Base-by-base conservation (phyloP, 148 eudicot species). In the Spergularia bocconei region DNA sequence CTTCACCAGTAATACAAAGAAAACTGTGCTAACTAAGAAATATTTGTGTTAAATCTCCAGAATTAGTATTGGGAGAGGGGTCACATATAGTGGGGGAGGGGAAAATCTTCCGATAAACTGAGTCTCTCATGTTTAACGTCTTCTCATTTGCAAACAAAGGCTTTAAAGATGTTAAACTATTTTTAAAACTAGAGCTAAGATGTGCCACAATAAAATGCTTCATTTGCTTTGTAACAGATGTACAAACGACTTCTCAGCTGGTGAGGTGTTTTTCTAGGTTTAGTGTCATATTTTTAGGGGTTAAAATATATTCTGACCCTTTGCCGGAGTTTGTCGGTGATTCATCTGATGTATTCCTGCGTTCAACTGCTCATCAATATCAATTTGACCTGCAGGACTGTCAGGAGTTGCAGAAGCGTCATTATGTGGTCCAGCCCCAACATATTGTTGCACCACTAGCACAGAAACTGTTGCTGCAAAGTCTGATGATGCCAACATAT, bases 401-500 rank as follows among this genome's bases (percentile, higher is more conserved):
- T 87, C 89, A 1, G 89, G 89, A 44, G 76, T 80, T 20, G 79
- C 67, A 29, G 66, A 41, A 12, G 75, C 79, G 29, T 84, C 88
- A 13, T 64, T 69, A 13, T 85, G 85, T 14, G 78, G 77, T 13
- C 80, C 84, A 48, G 73, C 48, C n/a, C 93, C 88, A 10, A 84
- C 75, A 53, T 87, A 89, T 29, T 91, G 92, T 54, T 91, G 96
- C 56, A 91, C 79, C 57, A 91, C 92, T 58, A 91, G 63, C 62
- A 88, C 91, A 0, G 99, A 95, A 57, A 81, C 85, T 3, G 83
- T 85, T 6, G 87, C 76, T 0, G 90, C 87, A 76, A 95, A 92
- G 72, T 92, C 97, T 3, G 97, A 87, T 0, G 97, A 90, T 13
- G 97, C 96, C 69, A 92, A 77, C 63, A 95, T 44, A 75, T 90